Conservation (phyloP, 2,329 filamentous ascomycete species). For the Colletotrichum liaoningense region DNA sequence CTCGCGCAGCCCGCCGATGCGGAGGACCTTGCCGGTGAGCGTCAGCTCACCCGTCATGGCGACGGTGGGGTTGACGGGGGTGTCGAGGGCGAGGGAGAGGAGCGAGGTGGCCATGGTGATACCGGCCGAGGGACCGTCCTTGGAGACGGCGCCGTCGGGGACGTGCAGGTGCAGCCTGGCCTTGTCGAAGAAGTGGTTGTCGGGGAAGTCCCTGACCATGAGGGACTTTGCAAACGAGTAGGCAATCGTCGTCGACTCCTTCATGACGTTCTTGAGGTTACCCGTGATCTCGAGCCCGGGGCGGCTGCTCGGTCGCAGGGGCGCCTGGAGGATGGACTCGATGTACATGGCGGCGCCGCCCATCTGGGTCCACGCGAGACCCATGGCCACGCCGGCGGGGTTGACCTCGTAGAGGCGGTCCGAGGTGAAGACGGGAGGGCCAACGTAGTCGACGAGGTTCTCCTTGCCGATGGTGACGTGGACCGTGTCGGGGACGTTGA, state of each 20-base stretch:
- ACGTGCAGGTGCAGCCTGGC: constrained; percentile 96
- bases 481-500: constrained; percentile 88
- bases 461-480: constrained; percentile 88
- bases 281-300: constrained; percentile 91
- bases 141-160: constrained; percentile 94
- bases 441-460: constrained; percentile 96
- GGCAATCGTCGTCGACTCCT: constrained; percentile 93
- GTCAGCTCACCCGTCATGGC: constrained; percentile 99
- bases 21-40: constrained; percentile 93
- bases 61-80: constrained; percentile 83
- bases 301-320: constrained; percentile 78
- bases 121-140: constrained; percentile 92
- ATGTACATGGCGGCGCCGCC: constrained; percentile 97
- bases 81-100: constrained; percentile 84
- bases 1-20: constrained; percentile 93
- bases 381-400: constrained; percentile 96
- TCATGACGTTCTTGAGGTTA: constrained; percentile 97
- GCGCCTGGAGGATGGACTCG: constrained; percentile 92
- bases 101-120: constrained; percentile 98
- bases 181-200: constrained; percentile 96
- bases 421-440: constrained; percentile 93
- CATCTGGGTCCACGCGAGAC: constrained; percentile 97
- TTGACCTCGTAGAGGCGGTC: constrained; percentile 95
- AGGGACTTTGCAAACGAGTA: constrained; percentile 96
- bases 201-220: constrained; percentile 85